phyloP scores from a whole-genome alignment of 805 yeast species.

The Candida nonsorbophila region DNA sequence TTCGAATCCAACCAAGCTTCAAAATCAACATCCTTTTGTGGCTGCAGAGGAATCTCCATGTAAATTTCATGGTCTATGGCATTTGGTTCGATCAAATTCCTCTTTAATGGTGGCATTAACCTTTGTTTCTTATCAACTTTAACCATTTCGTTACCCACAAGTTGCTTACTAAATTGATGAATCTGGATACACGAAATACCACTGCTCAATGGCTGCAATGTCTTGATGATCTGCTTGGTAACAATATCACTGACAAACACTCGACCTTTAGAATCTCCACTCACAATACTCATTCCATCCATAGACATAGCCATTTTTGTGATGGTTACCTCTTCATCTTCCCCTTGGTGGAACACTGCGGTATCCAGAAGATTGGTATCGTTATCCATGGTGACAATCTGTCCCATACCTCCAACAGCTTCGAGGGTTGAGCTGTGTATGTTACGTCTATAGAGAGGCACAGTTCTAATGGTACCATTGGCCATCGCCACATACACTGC shows the following conservation, averaged over 20 bases:
- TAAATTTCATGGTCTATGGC: slow-evolving; percentile 40
- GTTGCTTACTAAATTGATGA: slow-evolving; percentile 6
- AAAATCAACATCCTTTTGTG: slow-evolving; percentile 22
- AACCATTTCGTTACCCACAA: background rate
- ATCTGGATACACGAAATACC: slow-evolving; percentile 27
- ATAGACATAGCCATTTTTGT: slow-evolving; percentile 56
- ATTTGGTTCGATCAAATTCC: slow-evolving; percentile 44
- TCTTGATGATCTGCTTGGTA: slow-evolving; percentile 62
- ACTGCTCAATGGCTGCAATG: slow-evolving; percentile 39
- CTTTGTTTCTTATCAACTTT: slow-evolving; percentile 29
- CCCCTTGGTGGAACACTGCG: slow-evolving; percentile 46
- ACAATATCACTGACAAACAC: slow-evolving; percentile 63
- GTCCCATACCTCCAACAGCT: slow-evolving; percentile 55
- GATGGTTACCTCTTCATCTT: slow-evolving; percentile 32
- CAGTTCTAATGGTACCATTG: slow-evolving; percentile 55
- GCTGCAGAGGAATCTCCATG: slow-evolving; percentile 22
- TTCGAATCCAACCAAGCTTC: slow-evolving; percentile 46
- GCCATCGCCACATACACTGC: slow-evolving; percentile 63
- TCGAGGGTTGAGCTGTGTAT: slow-evolving; percentile 41
- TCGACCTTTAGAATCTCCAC: slow-evolving; percentile 73
- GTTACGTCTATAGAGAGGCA: slow-evolving; percentile 44
- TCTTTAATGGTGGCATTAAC: slow-evolving; percentile 59
- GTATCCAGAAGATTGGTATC: slow-evolving; percentile 48
- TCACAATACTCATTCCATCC: slow-evolving; percentile 68
- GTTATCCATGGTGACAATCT: slow-evolving; percentile 44